Percentiles rank a stretch among this genome's conserved stretches.
Evolutionary conservation across 345 rosid species (phyloP).

Genomic region (Luvunga scandens): DNA sequence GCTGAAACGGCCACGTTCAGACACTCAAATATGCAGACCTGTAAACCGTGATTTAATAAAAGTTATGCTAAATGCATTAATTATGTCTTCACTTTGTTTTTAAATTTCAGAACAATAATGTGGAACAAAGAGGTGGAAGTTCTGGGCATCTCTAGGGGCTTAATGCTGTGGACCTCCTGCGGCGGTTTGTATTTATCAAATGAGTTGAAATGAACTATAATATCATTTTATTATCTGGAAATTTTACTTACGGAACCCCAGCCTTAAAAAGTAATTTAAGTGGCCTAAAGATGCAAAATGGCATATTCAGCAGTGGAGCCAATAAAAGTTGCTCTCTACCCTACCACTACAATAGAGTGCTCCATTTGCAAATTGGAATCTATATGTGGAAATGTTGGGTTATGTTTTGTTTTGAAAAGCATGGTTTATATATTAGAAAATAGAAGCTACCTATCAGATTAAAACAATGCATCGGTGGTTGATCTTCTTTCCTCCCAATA

Average conservation of each 20-base stretch:
- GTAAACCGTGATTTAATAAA: neutral
- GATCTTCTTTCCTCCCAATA: neutral
- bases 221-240: neutral
- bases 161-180: constrained; percentile 10
- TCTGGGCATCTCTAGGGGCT: constrained; percentile 6
- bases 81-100: constrained; percentile 4
- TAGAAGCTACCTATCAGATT: neutral
- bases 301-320: constrained; percentile 2
- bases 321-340: constrained; percentile 6
- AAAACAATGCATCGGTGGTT: constrained; percentile 16
- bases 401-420: neutral
- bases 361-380: neutral
- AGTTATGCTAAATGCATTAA: neutral
- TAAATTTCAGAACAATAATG: constrained; percentile 23
- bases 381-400: neutral
- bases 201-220: constrained; percentile 6
- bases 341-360: neutral
- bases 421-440: neutral
- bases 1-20: neutral
- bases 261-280: neutral
- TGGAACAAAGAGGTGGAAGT: constrained; percentile 20
- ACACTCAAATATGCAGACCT: neutral
- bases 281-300: neutral
- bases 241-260: neutral
- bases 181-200: constrained; percentile 29